These are phyloP conservation scores for Calonectria henricotiae DNA, from an alignment of 2,329 filamentous ascomycete genomes.

Conservation along the genomic window DNA sequence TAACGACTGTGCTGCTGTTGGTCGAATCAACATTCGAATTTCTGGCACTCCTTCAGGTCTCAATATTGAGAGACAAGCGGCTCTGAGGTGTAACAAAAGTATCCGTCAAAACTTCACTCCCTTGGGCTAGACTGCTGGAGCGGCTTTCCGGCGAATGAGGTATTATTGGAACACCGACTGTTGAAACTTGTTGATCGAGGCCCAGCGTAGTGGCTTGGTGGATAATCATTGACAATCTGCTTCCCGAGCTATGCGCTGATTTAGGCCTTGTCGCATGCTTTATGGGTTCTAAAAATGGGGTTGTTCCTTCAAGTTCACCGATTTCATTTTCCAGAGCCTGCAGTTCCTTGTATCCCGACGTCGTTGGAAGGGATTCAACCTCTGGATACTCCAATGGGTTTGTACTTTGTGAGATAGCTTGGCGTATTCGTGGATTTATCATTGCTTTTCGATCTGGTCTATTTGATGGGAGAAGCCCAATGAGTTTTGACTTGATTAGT, in stretches of 20 bases:
- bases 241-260: conserved; percentile 42
- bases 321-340: conserved; percentile 46
- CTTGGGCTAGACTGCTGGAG: conserved; percentile 27
- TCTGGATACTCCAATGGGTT: conserved; percentile 48
- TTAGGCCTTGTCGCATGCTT: conserved; percentile 25
- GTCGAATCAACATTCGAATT: background rate
- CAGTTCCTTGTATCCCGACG: conserved; percentile 46
- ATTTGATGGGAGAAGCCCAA: conserved; percentile 25
- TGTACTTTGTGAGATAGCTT: conserved; percentile 16
- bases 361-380: conserved; percentile 47
- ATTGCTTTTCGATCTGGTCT: conserved; percentile 7
- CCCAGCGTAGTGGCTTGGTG: conserved; percentile 38
- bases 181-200: conserved; percentile 15
- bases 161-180: background rate
- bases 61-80: conserved; percentile 36
- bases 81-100: conserved; percentile 48
- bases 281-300: background rate
- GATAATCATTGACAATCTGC: conserved; percentile 45
- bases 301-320: conserved; percentile 40
- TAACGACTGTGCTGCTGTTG: conserved; percentile 7
- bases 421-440: background rate
- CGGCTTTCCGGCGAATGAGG: conserved; percentile 40
- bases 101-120: conserved; percentile 45
- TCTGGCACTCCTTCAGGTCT: background rate
- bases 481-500: conserved; percentile 48